phyloP scores from a whole-genome alignment of 495 filamentous ascomycete genomes.

The Xylaria telfairii region DNA sequence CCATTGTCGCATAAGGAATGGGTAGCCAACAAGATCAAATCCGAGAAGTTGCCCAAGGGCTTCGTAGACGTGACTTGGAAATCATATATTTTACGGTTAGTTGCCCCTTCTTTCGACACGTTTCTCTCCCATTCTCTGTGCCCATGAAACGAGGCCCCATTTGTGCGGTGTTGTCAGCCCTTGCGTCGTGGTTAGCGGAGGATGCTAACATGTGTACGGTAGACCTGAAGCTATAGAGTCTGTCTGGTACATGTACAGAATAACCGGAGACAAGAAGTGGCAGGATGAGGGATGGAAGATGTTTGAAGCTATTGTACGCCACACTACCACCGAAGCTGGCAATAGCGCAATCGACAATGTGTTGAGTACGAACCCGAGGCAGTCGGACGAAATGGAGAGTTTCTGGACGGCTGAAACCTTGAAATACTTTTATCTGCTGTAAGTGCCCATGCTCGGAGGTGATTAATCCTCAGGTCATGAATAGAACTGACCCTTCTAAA shows the following conservation, averaged over 20 bases:
- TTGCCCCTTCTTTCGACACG: constrained; percentile 3
- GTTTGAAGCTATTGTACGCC: constrained; percentile 74
- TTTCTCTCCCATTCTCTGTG: not conserved
- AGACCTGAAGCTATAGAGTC: constrained; percentile 95
- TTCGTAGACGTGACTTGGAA: constrained; percentile 63
- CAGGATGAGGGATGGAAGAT: constrained; percentile 89
- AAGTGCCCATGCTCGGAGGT: constrained; percentile 44
- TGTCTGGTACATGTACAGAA: constrained; percentile 93
- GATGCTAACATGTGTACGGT: constrained; percentile 25
- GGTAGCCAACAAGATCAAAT: constrained; percentile 61
- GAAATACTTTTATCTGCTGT: constrained; percentile 94
- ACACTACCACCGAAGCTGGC: constrained; percentile 70
- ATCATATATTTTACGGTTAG: constrained; percentile 80
- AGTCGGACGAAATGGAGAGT: constrained; percentile 63
- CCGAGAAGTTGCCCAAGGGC: constrained; percentile 71
- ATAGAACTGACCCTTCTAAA: constrained; percentile 39
- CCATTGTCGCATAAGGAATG: constrained; percentile 69
- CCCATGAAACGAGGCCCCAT: not conserved
- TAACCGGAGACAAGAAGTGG: constrained; percentile 82
- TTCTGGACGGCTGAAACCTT: constrained; percentile 81
- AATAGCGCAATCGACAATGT: constrained; percentile 81
- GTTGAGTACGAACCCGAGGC: constrained; percentile 44
- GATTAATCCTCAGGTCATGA: not conserved
- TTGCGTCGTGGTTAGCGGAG: constrained; percentile 9
- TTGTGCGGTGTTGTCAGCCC: not conserved